These are phyloP conservation scores for Cyclaneusma minus DNA, from an alignment of 2,329 filamentous ascomycete species.

Conservation along the genomic window DNA sequence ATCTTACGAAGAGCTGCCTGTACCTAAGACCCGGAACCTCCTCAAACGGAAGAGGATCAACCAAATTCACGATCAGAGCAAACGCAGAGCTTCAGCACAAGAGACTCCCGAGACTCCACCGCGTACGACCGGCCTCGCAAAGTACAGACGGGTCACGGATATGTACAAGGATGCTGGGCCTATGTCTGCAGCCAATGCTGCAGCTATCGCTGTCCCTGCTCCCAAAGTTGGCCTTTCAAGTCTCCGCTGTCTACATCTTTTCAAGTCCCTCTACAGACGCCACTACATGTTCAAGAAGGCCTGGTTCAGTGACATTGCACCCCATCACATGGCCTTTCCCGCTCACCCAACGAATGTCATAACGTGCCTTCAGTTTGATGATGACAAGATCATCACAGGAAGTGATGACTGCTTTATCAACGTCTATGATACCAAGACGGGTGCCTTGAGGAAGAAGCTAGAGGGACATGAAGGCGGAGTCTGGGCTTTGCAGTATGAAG, in stretches of 20 bases:
- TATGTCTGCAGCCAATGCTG: slow-evolving; percentile 71
- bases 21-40: slow-evolving; percentile 9
- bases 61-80: too few relatives aligned
- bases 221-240: slow-evolving; percentile 65
- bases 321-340: slow-evolving; percentile 87
- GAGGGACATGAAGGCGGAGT: slow-evolving; percentile 94
- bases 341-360: slow-evolving; percentile 94
- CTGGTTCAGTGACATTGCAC: slow-evolving; percentile 77
- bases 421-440: slow-evolving; percentile 94
- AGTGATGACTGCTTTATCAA: slow-evolving; percentile 97
- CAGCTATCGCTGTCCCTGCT: slow-evolving; percentile 67
- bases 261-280: slow-evolving; percentile 89
- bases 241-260: slow-evolving; percentile 74
- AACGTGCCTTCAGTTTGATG: slow-evolving; percentile 93
- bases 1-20: slow-evolving; percentile 11
- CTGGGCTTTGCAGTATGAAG: slow-evolving; percentile 93
- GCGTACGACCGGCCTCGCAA: slow-evolving; percentile 10
- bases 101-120: slow-evolving; percentile 12
- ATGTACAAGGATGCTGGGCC: slow-evolving; percentile 55
- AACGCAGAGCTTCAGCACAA: slow-evolving; percentile 16
- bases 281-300: slow-evolving; percentile 81
- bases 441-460: slow-evolving; percentile 65
- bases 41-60: too few relatives aligned
- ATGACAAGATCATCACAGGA: slow-evolving; percentile 93
- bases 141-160: slow-evolving; percentile 8